These are phyloP conservation scores for Wallacemonas sp. DNA, from an alignment of 208 protist genomes.

Conservation along the genomic window DNA sequence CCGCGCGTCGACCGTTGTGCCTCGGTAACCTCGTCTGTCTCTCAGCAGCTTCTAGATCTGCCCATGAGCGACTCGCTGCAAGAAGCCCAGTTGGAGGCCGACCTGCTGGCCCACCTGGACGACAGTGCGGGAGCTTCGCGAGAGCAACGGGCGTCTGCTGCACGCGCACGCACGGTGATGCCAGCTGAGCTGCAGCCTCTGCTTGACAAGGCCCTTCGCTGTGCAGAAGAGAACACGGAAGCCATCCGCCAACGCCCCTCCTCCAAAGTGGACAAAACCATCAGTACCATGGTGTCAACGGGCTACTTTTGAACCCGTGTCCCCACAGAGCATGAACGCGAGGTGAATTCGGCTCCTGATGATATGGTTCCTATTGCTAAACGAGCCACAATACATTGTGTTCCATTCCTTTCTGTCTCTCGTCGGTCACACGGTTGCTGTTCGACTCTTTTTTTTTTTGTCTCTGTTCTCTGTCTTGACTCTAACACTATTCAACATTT, in stretches of 20 bases:
- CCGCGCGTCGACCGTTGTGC: too few species aligned
- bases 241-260: not conserved
- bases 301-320: not conserved
- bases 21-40: too few species aligned
- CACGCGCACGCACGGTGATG: not conserved
- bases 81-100: too few species aligned
- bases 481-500: too few species aligned
- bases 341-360: too few species aligned
- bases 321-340: too few species aligned
- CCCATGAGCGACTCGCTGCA: too few species aligned
- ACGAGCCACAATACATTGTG: too few species aligned
- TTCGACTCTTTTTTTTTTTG: conserved; percentile 7
- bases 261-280: not conserved
- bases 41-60: too few species aligned
- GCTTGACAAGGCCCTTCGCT: not conserved
- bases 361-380: too few species aligned
- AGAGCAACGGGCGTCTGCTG: not conserved
- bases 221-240: not conserved
- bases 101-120: not conserved
- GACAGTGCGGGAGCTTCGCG: not conserved
- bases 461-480: not conserved
- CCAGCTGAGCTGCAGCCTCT: not conserved
- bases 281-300: not conserved
- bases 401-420: too few species aligned
- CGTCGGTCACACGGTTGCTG: not conserved